Percentiles rank a stretch among this genome's conserved stretches.
phyloP scores from a whole-genome alignment of 2,329 filamentous ascomycete species.

The Aspergillus arachidicola region DNA sequence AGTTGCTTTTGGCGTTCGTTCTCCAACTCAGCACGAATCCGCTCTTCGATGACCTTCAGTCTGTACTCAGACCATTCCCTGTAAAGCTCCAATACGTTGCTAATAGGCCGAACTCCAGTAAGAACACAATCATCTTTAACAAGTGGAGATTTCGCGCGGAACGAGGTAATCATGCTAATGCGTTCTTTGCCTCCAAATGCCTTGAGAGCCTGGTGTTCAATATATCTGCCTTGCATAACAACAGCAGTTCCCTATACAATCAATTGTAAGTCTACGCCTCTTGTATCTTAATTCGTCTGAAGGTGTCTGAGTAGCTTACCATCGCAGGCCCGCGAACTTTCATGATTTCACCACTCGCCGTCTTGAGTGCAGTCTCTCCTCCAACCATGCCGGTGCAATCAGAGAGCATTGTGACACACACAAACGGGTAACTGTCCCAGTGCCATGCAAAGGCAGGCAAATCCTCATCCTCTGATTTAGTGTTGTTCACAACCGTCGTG shows the following conservation, averaged over 20 bases:
- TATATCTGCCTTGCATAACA: constrained; percentile 8
- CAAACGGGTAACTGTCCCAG: constrained; percentile 64
- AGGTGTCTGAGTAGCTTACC: not conserved
- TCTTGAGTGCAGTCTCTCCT: constrained; percentile 52
- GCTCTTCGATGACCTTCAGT: not conserved
- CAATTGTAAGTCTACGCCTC: not conserved
- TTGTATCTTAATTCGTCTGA: fast-evolving
- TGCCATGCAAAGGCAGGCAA: constrained; percentile 10
- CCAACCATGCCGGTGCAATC: constrained; percentile 65
- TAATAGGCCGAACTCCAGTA: not conserved
- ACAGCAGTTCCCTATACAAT: not conserved
- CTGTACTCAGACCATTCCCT: not conserved
- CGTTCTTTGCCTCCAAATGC: constrained; percentile 2
- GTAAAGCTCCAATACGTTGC: not conserved
- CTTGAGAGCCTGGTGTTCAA: constrained; percentile 5
- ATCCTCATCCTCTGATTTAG: not conserved
- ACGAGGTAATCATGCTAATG: constrained; percentile 3
- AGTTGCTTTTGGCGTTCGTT: not conserved
- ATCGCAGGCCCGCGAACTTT: constrained; percentile 4
- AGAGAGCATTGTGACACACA: constrained; percentile 67
- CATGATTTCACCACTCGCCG: not conserved
- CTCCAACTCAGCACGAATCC: not conserved
- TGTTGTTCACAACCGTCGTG: not conserved
- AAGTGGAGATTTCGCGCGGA: not conserved
- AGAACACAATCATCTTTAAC: not conserved